These are phyloP conservation scores for Bombardia bombarda DNA, from an alignment of 495 filamentous ascomycete genomes.

Conservation along the genomic window DNA sequence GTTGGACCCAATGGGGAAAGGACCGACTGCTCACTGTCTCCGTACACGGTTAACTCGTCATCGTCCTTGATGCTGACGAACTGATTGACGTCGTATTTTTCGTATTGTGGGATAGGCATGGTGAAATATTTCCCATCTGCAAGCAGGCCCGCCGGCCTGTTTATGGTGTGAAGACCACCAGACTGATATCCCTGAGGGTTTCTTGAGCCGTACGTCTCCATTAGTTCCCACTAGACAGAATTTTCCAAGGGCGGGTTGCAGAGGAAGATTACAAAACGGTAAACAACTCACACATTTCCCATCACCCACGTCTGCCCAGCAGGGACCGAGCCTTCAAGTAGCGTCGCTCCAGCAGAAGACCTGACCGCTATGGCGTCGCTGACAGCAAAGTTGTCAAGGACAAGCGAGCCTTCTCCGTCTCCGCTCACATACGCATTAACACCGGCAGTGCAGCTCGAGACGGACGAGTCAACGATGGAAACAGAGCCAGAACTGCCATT, in stretches of 20 bases:
- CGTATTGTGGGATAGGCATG: slow-evolving; percentile 27
- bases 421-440: slow-evolving; percentile 30
- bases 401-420: slow-evolving; percentile 42
- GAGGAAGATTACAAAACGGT: too few relatives aligned
- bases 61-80: slow-evolving; percentile 33
- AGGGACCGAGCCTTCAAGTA: slow-evolving; percentile 12
- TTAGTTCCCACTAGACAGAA: too few relatives aligned
- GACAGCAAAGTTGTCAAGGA: slow-evolving; percentile 41
- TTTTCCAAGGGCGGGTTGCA: too few relatives aligned
- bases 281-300: slow-evolving; percentile 21
- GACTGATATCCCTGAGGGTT: slow-evolving; percentile 22
- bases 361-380: slow-evolving; percentile 10
- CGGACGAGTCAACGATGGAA: slow-evolving; percentile 40
- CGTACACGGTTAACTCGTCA: slow-evolving; percentile 24
- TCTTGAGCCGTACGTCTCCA: neutral
- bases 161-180: slow-evolving; percentile 19
- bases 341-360: slow-evolving; percentile 3
- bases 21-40: slow-evolving; percentile 15
- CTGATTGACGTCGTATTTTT: slow-evolving; percentile 22
- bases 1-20: neutral
- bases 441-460: slow-evolving; percentile 38
- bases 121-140: slow-evolving; percentile 29
- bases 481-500: slow-evolving; percentile 33
- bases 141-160: slow-evolving; percentile 18
- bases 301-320: slow-evolving; percentile 17